Conservation (phyloP, 2,329 filamentous ascomycete genomes). For the Aspergillus neoniger region DNA sequence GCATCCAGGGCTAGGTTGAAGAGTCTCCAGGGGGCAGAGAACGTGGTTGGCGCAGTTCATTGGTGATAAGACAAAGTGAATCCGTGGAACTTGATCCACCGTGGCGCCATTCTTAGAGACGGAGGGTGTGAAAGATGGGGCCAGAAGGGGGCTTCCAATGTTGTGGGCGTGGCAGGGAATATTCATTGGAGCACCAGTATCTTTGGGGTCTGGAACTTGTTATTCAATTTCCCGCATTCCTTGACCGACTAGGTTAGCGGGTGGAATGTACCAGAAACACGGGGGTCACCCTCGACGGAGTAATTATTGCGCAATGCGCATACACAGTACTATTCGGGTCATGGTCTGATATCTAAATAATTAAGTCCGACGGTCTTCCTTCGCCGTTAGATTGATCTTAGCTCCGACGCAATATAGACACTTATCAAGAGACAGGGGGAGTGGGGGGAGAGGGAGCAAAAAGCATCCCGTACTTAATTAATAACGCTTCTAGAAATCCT, state of each 20-base stretch:
- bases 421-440: no score
- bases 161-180: no score
- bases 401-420: no score
- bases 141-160: no score
- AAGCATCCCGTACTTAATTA: conserved; percentile 41
- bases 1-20: background rate
- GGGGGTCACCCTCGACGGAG: conserved; percentile 26
- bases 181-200: no score
- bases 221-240: background rate
- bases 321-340: no score
- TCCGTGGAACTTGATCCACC: background rate
- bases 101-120: background rate
- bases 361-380: no score
- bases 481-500: conserved; percentile 2
- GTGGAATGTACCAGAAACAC: conserved; percentile 2
- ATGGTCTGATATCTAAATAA: no score
- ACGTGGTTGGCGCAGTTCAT: background rate
- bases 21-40: background rate
- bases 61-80: background rate
- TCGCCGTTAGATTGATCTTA: no score
- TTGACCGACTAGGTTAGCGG: background rate
- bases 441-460: conserved; percentile 21
- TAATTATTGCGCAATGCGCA: no score
- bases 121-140: no score
- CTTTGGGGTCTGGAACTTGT: background rate